Evolutionary conservation across 139 green algal species (phyloP).

Genomic region (Eudorina sp.): DNA sequence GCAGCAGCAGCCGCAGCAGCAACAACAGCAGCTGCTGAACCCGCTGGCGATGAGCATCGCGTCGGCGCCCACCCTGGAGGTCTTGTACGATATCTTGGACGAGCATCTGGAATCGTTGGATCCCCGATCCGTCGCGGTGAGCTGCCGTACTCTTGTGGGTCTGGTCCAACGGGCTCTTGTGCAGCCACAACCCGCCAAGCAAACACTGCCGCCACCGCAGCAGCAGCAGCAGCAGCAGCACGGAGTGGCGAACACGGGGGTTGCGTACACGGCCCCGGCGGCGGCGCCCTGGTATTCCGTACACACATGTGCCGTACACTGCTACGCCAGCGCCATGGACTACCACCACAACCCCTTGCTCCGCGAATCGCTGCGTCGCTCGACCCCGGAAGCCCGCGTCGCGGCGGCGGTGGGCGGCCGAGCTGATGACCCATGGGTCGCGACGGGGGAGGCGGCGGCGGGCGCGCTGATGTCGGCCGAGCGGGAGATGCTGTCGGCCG

Average conservation of each 20-base stretch:
- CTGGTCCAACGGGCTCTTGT: neutral
- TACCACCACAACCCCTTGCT: neutral
- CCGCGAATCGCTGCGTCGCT: neutral
- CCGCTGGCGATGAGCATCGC: neutral
- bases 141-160: neutral
- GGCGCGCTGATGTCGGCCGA: neutral
- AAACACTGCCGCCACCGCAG: too few species aligned
- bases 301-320: neutral
- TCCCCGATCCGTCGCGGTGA: neutral
- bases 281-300: neutral
- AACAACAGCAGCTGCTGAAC: neutral
- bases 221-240: too few species aligned
- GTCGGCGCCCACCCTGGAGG: neutral
- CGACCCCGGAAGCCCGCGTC: neutral
- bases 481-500: neutral
- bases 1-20: neutral
- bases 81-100: neutral
- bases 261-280: too few species aligned
- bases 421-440: too few species aligned
- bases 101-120: neutral
- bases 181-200: too few species aligned
- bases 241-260: too few species aligned
- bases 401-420: too few species aligned
- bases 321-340: neutral
- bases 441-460: too few species aligned